These are phyloP conservation scores for Sordariomycetes sp. DNA, from an alignment of 2,329 filamentous ascomycete genomes.

Conservation along the genomic window DNA sequence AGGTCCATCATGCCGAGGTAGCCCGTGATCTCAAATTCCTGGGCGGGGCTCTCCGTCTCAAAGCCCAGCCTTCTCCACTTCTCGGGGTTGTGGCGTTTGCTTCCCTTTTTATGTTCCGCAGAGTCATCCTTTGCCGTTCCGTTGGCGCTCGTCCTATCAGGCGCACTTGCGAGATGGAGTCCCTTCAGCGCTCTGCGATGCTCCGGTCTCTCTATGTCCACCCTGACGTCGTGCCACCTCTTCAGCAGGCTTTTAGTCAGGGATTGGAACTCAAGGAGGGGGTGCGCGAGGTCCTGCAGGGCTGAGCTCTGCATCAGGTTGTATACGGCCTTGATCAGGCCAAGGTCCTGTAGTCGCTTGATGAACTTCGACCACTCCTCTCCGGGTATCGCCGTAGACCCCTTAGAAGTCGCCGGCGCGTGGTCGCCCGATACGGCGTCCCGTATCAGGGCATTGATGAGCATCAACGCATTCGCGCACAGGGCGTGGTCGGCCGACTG, in stretches of 20 bases:
- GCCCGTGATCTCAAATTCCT: conserved; percentile 74
- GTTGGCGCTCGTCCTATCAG: conserved; percentile 35
- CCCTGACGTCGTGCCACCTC: conserved; percentile 75
- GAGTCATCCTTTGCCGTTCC: conserved; percentile 22
- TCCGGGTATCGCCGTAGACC: conserved; percentile 18
- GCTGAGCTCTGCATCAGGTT: conserved; percentile 89
- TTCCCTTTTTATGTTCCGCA: conserved; percentile 38
- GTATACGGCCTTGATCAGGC: conserved; percentile 84
- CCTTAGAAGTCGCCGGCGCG: conserved; percentile 21
- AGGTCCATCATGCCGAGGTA: conserved; percentile 97
- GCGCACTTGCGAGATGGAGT: conserved; percentile 70
- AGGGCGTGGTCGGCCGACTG: conserved; percentile 90
- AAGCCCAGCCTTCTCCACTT: conserved; percentile 93
- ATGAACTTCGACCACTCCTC: conserved; percentile 95
- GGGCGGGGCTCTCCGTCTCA: conserved; percentile 72
- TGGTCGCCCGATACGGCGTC: conserved; percentile 72
- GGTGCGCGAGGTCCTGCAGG: conserved; percentile 79
- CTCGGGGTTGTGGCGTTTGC: conserved; percentile 65
- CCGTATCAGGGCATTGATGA: conserved; percentile 90
- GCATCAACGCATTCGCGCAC: conserved; percentile 86
- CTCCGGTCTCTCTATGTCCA: conserved; percentile 78
- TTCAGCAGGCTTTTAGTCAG: conserved; percentile 77
- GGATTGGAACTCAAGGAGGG: conserved; percentile 83
- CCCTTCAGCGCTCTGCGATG: conserved; percentile 79
- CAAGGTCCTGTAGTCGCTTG: conserved; percentile 82